Percentiles rank a stretch among this genome's conserved stretches.
Conservation (phyloP, 1,284 basidiomycete genomes). For the Serendipita sp. region DNA sequence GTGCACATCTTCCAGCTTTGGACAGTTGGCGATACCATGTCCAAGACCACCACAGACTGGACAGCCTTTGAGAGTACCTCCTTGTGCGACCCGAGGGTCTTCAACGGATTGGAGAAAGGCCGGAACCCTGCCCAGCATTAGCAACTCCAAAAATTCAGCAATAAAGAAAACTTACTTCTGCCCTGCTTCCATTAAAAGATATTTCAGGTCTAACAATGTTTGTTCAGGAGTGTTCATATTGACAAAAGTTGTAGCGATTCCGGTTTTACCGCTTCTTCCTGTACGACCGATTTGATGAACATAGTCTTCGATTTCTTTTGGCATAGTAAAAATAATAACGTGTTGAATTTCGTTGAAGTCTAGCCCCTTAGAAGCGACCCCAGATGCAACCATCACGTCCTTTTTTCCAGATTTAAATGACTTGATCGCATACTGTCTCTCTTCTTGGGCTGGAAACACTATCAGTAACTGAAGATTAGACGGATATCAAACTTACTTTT, state of each 20-base stretch:
- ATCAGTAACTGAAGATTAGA: conserved; percentile 5
- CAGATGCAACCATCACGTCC: conserved; percentile 98
- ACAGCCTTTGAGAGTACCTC: conserved; percentile 72
- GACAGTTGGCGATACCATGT: conserved; percentile 86
- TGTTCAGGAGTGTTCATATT: conserved; percentile 96
- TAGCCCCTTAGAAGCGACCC: conserved; percentile 93
- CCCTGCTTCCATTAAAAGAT: conserved; percentile 91
- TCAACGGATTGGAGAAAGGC: conserved; percentile 89
- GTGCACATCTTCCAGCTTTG: conserved; percentile 90
- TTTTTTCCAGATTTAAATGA: conserved; percentile 94
- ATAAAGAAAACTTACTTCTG: conserved; percentile 57
- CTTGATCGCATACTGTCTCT: conserved; percentile 96
- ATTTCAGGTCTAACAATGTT: conserved; percentile 92
- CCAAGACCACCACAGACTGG: conserved; percentile 95
- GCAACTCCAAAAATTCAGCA: conserved; percentile 7
- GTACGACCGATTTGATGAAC: conserved; percentile 98
- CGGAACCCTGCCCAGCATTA: conserved; percentile 54
- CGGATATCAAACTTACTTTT: conserved; percentile 49
- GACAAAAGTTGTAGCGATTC: conserved; percentile 99
- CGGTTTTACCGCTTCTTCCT: conserved; percentile 93
- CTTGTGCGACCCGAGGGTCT: conserved; percentile 73
- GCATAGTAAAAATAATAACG: conserved; percentile 97
- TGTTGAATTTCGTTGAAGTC: conserved; percentile 98
- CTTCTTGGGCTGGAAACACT: conserved; percentile 68
- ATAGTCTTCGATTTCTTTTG: conserved; percentile 97